Evolutionary conservation across 2,329 filamentous ascomycete species (phyloP).

Genomic region (Colletotrichum eleusines): DNA sequence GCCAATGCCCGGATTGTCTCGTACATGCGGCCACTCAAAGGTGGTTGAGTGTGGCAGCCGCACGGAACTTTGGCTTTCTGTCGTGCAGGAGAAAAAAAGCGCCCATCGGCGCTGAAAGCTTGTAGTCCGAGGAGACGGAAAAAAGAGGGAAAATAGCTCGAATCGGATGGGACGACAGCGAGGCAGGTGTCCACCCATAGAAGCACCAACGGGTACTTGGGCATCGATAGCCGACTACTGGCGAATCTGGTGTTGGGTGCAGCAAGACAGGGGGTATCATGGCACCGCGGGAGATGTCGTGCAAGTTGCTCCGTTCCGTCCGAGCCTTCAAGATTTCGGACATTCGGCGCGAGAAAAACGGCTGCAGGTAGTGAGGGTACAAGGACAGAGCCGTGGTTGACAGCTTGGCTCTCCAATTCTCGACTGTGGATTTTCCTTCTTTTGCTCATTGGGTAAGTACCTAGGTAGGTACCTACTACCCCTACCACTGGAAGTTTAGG

Average conservation of each 20-base stretch:
- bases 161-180: neutral
- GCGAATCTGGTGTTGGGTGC: constrained; percentile 20
- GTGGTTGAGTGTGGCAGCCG: constrained; percentile 33
- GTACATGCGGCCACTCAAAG: constrained; percentile 20
- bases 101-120: constrained; percentile 2
- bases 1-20: constrained; percentile 42
- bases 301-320: constrained; percentile 29
- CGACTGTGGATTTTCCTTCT: constrained; percentile 10
- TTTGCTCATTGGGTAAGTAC: neutral
- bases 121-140: neutral
- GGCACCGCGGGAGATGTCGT: constrained; percentile 39
- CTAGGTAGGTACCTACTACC: neutral
- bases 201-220: constrained; percentile 30
- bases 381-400: constrained; percentile 22
- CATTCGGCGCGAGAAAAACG: constrained; percentile 16
- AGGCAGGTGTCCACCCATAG: constrained; percentile 5
- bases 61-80: constrained; percentile 31
- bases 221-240: constrained; percentile 32
- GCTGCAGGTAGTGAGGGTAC: constrained; percentile 7
- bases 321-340: constrained; percentile 19
- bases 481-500: too few relatives aligned
- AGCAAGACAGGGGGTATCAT: constrained; percentile 30
- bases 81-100: constrained; percentile 31
- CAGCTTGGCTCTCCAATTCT: constrained; percentile 19
- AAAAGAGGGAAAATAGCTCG: constrained; percentile 27